These are phyloP conservation scores for Fraxinus dipetala DNA, from an alignment of 305 asterid genomes.

Conservation along the genomic window DNA sequence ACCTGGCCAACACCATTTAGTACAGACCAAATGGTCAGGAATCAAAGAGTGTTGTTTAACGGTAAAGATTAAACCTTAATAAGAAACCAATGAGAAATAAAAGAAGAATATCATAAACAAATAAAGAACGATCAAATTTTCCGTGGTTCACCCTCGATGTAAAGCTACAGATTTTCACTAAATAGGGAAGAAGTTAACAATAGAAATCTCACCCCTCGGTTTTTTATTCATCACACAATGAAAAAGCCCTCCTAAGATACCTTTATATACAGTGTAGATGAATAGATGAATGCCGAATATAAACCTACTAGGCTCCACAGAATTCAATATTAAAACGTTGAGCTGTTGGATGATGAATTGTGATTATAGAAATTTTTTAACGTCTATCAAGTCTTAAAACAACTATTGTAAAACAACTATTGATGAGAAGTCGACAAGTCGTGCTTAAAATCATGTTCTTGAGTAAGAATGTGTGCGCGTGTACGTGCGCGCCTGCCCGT, in stretches of 20 bases:
- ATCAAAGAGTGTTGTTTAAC: background rate
- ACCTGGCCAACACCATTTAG: slow-evolving; percentile 45
- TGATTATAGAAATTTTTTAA: background rate
- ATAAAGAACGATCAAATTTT: background rate
- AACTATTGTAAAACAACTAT: background rate
- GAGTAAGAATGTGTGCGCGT: background rate
- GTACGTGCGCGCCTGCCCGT: background rate
- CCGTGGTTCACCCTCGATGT: background rate
- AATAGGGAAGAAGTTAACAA: background rate
- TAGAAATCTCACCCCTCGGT: background rate
- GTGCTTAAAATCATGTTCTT: background rate
- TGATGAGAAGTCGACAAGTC: background rate
- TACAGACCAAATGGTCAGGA: background rate
- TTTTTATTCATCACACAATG: background rate
- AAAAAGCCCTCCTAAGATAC: background rate
- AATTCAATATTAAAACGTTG: background rate
- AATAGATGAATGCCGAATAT: background rate
- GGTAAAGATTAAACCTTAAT: background rate
- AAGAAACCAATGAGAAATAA: background rate
- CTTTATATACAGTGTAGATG: background rate
- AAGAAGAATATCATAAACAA: background rate
- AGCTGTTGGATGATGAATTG: background rate
- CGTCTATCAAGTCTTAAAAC: background rate
- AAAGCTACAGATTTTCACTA: background rate
- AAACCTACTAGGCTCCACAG: background rate